Conservation (phyloP, 2,329 filamentous ascomycete genomes). For the Phaeosphaeriaceae sp. region DNA sequence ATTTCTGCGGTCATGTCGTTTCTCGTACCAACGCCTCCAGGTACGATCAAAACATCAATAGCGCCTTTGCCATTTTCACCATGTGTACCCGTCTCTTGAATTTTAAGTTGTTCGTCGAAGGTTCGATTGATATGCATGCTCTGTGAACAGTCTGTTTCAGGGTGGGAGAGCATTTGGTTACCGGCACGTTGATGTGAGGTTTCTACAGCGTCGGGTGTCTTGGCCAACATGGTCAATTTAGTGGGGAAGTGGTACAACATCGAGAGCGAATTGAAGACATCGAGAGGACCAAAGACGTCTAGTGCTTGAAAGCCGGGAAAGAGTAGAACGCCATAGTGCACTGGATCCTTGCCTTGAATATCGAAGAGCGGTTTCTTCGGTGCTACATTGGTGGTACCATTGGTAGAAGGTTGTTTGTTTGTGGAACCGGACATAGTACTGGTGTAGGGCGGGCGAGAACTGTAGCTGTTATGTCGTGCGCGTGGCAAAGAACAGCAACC, state of each 20-base stretch:
- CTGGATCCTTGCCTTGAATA: constrained; percentile 12
- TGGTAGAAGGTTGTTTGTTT: neutral
- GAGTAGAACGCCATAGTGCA: constrained; percentile 31
- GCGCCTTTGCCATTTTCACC: constrained; percentile 10
- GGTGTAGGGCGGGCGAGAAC: neutral
- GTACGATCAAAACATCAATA: constrained; percentile 67
- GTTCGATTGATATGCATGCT: constrained; percentile 23
- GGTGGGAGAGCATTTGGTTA: constrained; percentile 22
- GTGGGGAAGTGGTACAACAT: constrained; percentile 33
- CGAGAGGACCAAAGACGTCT: constrained; percentile 53
- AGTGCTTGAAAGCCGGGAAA: constrained; percentile 37
- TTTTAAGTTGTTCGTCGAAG: constrained; percentile 20
- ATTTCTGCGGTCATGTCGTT: constrained; percentile 44
- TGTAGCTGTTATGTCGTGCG: neutral
- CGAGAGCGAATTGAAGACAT: constrained; percentile 49
- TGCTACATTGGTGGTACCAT: constrained; percentile 1
- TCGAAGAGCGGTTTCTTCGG: constrained; percentile 15
- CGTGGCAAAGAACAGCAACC: neutral
- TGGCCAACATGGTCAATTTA: constrained; percentile 34
- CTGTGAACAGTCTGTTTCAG: constrained; percentile 24
- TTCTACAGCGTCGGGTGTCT: constrained; percentile 30
- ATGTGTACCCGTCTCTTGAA: constrained; percentile 12
- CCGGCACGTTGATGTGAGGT: constrained; percentile 23
- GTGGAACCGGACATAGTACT: neutral
- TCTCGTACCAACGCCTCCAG: constrained; percentile 63